A percentile compares a stretch with the other conserved stretches of the same genome.
These are phyloP conservation scores for Corylus avellana DNA, from an alignment of 306 rosid genomes.

Conservation along the genomic window DNA sequence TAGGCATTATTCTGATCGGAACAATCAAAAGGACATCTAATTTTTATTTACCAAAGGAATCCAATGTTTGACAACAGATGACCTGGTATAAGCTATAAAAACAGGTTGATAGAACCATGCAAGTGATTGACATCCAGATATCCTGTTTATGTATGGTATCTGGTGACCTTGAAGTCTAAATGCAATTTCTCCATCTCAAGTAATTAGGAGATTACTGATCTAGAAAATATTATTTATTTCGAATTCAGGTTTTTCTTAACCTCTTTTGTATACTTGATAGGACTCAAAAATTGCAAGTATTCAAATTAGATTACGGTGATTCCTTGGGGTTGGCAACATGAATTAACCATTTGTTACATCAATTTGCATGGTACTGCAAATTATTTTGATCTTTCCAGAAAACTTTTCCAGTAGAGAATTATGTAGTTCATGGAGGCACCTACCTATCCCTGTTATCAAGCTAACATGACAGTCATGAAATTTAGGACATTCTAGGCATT, in stretches of 20 bases:
- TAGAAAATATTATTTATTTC: not conserved
- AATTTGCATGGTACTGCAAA: not conserved
- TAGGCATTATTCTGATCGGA: not conserved
- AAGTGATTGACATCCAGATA: not conserved
- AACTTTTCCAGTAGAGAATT: not conserved
- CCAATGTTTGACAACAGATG: slow-evolving; percentile 8
- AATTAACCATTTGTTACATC: not conserved
- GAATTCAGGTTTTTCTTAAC: not conserved
- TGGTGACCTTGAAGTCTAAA: not conserved
- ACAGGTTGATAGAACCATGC: not conserved
- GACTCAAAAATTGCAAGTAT: not conserved
- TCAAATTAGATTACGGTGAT: not conserved
- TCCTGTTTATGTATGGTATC: not conserved
- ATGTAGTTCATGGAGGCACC: not conserved
- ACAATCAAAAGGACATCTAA: not conserved
- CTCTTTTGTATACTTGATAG: not conserved
- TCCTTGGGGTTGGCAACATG: not conserved
- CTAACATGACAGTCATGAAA: slow-evolving; percentile 13
- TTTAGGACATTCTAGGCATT: slow-evolving; percentile 21
- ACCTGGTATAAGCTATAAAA: not conserved
- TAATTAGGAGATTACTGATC: not conserved
- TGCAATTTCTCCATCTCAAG: not conserved
- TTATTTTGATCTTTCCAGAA: not conserved
- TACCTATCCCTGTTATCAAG: not conserved
- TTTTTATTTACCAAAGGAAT: not conserved